A percentile compares a stretch with the other conserved stretches of the same genome.
Evolutionary conservation across 2,329 filamentous ascomycete genomes (phyloP).

Genomic region (Bimuria novae-zelandiae): DNA sequence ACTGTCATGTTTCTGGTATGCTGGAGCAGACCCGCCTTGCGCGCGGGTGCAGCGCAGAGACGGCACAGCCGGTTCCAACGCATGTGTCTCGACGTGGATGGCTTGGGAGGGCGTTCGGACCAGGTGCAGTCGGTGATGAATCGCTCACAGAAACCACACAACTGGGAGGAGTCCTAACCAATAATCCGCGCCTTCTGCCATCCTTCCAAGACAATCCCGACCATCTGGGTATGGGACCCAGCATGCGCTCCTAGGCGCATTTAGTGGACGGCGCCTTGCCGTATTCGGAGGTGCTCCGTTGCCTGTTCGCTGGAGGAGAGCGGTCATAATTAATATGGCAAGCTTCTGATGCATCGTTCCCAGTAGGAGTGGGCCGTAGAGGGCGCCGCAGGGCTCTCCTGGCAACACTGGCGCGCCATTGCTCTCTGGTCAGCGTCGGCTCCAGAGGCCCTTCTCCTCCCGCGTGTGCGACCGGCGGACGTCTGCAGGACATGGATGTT

Average conservation of each 20-base stretch:
- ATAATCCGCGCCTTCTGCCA: constrained; percentile 25
- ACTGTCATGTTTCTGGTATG: no score
- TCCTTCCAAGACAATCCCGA: constrained; percentile 18
- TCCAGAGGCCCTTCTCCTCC: no score
- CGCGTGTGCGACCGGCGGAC: constrained; percentile 24
- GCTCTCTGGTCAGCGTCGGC: neutral
- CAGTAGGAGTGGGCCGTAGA: constrained; percentile 4
- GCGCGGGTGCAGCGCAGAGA: no score
- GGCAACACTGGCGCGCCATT: no score
- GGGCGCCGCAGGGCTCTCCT: neutral
- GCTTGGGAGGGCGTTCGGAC: constrained; percentile 12
- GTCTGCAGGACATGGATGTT: constrained; percentile 14
- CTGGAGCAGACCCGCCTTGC: no score
- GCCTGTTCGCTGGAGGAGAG: constrained; percentile 6
- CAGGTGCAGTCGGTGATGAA: no score
- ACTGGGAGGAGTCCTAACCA: constrained; percentile 10
- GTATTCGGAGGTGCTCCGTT: neutral
- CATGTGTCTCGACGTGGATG: neutral
- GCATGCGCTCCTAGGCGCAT: constrained; percentile 16
- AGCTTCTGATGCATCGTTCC: constrained; percentile 17
- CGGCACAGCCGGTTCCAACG: neutral
- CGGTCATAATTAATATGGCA: constrained; percentile 18
- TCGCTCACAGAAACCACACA: constrained; percentile 2
- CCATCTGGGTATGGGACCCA: constrained; percentile 26
- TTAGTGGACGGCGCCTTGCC: constrained; percentile 3